Evolutionary conservation across 2,329 filamentous ascomycete species (phyloP), one percentile per base, ranked within the genome.

Genomic region (Aspergillus alliaceus): DNA sequence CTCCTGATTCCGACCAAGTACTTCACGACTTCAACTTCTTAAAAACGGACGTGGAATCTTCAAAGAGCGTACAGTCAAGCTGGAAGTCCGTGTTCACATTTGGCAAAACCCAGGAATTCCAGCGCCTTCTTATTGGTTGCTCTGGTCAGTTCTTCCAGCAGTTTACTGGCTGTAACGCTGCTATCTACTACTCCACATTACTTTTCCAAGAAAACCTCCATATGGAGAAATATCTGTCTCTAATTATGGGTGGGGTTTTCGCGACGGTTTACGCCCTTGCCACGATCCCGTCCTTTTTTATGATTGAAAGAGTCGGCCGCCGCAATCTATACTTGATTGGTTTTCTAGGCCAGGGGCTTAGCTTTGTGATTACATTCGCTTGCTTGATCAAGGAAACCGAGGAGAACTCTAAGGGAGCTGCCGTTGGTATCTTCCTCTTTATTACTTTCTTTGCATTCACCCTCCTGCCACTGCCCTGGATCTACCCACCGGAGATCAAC

Each of bases 371-470:
- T 47, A 70, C 69, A 9, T 69, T 75, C 20, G 68, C 62, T 27
- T 75, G 72, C 32, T 54, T 75, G 59, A 70, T 72, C 49, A 59
- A 66, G 3, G 54, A 56, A 3, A 68, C 32, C 27, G 34, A 49
- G 8, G 25, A 56, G 11, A 66, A 66, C 15, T 59, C 71, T 14
- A 71, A 72, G 61, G 72, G 72, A 54, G 72, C 72, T 14, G 65
- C 78, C 6, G 84, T 87, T 1, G 86, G 86, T 53, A 74, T 89
- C 29, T 89, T 89, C 72, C 81, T 84, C 3, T 89, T 88, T 71
- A 88, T 88, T 60, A 81, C 81, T 4, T 86, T 85, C 59, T 89
- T 88, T 60, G 86, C 85, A 15, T 85, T 85, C 0, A 87, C 84
- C 1, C 85, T 83, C 79, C 69, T 87, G 6, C 84, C 85, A 9